Evolutionary conservation across 306 rosid genomes (phyloP), one percentile per base, ranked within the genome.

Genomic region (Chamaecrista fasciculata): DNA sequence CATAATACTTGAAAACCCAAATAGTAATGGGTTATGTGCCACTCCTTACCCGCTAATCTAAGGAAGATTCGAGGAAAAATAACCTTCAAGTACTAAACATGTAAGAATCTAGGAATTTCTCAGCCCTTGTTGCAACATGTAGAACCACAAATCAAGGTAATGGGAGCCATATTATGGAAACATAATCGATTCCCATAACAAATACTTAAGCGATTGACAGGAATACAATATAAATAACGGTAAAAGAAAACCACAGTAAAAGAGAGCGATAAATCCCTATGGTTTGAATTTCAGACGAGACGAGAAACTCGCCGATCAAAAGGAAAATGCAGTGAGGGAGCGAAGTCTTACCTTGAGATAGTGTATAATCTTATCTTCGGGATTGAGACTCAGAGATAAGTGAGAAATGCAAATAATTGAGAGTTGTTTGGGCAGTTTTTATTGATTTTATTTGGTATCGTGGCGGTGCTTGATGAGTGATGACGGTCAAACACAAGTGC

Each of bases 401-500:
- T n/a, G n/a, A n/a, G n/a, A 52, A 78, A 67, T 53, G 67, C 26
- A 58, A 49, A 76, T 67, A 16, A 67, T 25, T 52, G 53, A 64
- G 12, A 68, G 47, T 36, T 33, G 33, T 2, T n/a, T n/a, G n/a
- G n/a, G n/a, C n/a, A n/a, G n/a, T n/a, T n/a, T n/a, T n/a, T n/a
- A n/a, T 47, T 44, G 52, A 50, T 66, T 33, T 56, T 71, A 64
- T 76, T 75, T 73, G 33, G 66, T 46, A 36, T 59, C 26, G 51
- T 34, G 16, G 75, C 46, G 69, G 69, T 69, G 79, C 76, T 49
- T 64, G 70, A 39, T 20, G 36, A 66, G 33, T 43, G 36, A 69
- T 43, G 59, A 47, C 77, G 40, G 86, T 86, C 88, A 83, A 83
- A 85, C 86, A 72, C 26, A 34, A 46, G 72, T 71, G 76, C 69